Conservation (phyloP, 179 eudicot genomes). For the Heliamphora pulchella region DNA sequence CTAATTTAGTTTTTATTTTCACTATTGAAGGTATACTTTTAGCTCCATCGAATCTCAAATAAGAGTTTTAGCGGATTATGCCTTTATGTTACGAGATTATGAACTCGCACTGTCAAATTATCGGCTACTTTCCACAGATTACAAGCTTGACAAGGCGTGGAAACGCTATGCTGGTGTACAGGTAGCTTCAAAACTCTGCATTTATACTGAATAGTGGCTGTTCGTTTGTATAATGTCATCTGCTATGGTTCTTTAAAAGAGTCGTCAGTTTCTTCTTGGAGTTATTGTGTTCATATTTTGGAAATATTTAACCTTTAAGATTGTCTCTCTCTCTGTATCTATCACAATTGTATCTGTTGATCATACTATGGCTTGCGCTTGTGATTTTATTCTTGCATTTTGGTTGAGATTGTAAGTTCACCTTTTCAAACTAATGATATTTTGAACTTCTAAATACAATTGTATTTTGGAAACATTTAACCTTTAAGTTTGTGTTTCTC, state of each 20-base stretch:
- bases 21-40: slow-evolving; percentile 71
- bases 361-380: background rate
- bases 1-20: slow-evolving; percentile 22
- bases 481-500: background rate
- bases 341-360: background rate
- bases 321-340: background rate
- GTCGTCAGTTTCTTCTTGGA: background rate
- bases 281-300: background rate
- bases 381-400: background rate
- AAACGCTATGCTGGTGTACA: slow-evolving; percentile 94
- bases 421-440: background rate
- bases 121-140: slow-evolving; percentile 86
- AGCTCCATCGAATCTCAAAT: slow-evolving; percentile 94
- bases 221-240: slow-evolving; percentile 7
- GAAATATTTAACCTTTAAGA: background rate
- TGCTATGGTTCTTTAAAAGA: slow-evolving; percentile 6
- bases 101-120: slow-evolving; percentile 95
- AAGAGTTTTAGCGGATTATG: slow-evolving; percentile 91
- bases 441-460: background rate
- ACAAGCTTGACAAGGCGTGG: slow-evolving; percentile 98
- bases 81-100: slow-evolving; percentile 91
- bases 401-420: background rate
- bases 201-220: background rate
- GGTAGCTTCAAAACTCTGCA: slow-evolving; percentile 33
- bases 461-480: background rate